Evolutionary conservation across 805 yeast species (phyloP).

Genomic region (Scheffersomyces amazonensis): DNA sequence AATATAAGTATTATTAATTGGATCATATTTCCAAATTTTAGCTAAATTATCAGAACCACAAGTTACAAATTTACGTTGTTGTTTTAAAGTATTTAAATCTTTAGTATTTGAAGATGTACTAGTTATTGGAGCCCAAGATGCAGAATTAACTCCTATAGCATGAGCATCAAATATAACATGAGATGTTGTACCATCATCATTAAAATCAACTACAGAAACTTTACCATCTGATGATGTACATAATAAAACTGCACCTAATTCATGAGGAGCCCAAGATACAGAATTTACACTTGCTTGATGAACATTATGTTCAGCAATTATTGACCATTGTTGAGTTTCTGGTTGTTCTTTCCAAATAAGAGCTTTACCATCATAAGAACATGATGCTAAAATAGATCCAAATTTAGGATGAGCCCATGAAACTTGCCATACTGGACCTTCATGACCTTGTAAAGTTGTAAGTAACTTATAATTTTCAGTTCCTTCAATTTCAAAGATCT

Average conservation of each 20-base stretch:
- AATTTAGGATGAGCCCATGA: constrained; percentile 99
- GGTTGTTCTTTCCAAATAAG: constrained; percentile 85
- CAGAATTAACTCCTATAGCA: constrained; percentile 90
- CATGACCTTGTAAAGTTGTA: constrained; percentile 89
- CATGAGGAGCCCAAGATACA: constrained; percentile 96
- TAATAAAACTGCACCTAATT: constrained; percentile 86
- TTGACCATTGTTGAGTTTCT: constrained; percentile 83
- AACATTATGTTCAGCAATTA: constrained; percentile 79
- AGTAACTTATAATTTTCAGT: constrained; percentile 78
- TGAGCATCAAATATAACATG: constrained; percentile 74
- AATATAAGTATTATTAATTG: constrained; percentile 52
- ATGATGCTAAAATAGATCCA: constrained; percentile 90
- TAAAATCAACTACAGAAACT: constrained; percentile 86
- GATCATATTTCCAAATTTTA: constrained; percentile 80
- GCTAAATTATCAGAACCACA: constrained; percentile 96
- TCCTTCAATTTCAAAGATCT: constrained; percentile 82
- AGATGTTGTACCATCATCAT: constrained; percentile 79
- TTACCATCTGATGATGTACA: constrained; percentile 94
- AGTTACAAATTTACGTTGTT: constrained; percentile 76
- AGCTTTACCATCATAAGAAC: constrained; percentile 94
- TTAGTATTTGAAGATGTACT: constrained; percentile 18
- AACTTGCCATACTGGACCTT: constrained; percentile 99
- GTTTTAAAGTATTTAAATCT: constrained; percentile 25
- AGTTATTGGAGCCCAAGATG: constrained; percentile 85
- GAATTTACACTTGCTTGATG: constrained; percentile 95